These are phyloP conservation scores for Umbilicus rupestris DNA, from an alignment of 164 flowering plant genomes.

Conservation along the genomic window DNA sequence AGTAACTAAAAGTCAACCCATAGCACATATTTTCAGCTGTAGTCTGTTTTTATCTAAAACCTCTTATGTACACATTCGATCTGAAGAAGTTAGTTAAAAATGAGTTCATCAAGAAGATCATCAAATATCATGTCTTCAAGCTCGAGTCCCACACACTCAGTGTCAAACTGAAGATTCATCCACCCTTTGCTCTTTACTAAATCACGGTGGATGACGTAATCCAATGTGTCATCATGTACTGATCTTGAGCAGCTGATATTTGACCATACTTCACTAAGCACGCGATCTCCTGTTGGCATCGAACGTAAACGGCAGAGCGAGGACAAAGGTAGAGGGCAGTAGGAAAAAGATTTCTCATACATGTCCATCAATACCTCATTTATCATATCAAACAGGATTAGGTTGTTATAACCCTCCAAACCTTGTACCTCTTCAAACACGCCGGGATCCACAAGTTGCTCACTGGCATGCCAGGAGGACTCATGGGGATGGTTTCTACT, in stretches of 20 bases:
- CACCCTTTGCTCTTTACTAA: slow-evolving; percentile 23
- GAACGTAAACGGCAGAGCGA: slow-evolving; percentile 11
- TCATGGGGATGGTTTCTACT: slow-evolving; percentile 9
- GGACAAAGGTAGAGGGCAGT: slow-evolving; percentile 27
- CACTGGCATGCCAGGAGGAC: slow-evolving; percentile 20
- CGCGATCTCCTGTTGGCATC: slow-evolving; percentile 15
- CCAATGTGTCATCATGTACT: slow-evolving; percentile 17
- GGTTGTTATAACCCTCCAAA: slow-evolving; percentile 12
- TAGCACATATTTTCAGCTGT: too few species aligned
- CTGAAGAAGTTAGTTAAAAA: too few species aligned
- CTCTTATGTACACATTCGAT: too few species aligned
- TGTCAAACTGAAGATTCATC: slow-evolving; percentile 24
- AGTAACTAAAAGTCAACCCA: too few species aligned
- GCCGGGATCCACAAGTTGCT: slow-evolving; percentile 20
- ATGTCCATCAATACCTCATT: slow-evolving; percentile 25
- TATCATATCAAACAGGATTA: slow-evolving; percentile 23
- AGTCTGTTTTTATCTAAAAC: too few species aligned
- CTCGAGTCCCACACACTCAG: slow-evolving; percentile 27
- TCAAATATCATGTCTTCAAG: slow-evolving; percentile 31
- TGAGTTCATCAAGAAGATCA: slow-evolving; percentile 21
- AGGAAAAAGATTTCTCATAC: slow-evolving; percentile 16
- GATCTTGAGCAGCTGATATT: slow-evolving; percentile 14
- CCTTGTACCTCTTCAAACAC: slow-evolving; percentile 21
- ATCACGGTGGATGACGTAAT: slow-evolving; percentile 25
- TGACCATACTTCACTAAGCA: slow-evolving; percentile 25